Evolutionary conservation across 352 stramenopile genomes (phyloP).

Genomic region (Phytophthora parvispora): DNA sequence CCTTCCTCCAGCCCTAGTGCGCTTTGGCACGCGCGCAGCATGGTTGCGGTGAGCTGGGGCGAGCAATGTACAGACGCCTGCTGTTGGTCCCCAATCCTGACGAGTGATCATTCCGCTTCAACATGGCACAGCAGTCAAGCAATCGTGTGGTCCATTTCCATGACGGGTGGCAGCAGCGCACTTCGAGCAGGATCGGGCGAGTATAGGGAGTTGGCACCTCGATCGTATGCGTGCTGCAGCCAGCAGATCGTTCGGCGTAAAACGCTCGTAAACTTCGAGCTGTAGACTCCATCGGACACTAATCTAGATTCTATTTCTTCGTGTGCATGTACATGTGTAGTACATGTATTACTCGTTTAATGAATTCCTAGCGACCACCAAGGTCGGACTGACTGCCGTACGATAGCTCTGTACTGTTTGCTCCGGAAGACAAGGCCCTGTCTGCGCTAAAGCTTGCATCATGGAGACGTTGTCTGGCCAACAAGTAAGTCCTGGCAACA

Average conservation of each 20-base stretch:
- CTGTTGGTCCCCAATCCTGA: constrained; percentile 18
- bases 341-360: too few species aligned
- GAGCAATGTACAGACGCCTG: constrained; percentile 14
- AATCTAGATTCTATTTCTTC: neutral
- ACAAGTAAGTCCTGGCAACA: neutral
- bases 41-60: neutral
- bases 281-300: neutral
- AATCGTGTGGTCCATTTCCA: too few species aligned
- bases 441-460: neutral
- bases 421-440: neutral
- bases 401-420: neutral
- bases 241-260: too few species aligned
- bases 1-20: too few species aligned
- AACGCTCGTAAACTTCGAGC: too few species aligned
- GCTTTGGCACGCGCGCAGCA: too few species aligned
- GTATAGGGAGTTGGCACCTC: neutral
- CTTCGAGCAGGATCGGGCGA: neutral
- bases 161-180: neutral
- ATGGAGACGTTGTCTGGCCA: neutral
- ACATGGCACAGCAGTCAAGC: neutral
- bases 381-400: neutral
- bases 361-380: neutral
- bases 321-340: too few species aligned
- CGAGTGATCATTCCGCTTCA: constrained; percentile 17
- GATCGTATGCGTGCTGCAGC: too few species aligned